Evolutionary conservation across 768 basidiomycete genomes (phyloP), one percentile per base, ranked within the genome.

Genomic region (Rubroboletus satanas): DNA sequence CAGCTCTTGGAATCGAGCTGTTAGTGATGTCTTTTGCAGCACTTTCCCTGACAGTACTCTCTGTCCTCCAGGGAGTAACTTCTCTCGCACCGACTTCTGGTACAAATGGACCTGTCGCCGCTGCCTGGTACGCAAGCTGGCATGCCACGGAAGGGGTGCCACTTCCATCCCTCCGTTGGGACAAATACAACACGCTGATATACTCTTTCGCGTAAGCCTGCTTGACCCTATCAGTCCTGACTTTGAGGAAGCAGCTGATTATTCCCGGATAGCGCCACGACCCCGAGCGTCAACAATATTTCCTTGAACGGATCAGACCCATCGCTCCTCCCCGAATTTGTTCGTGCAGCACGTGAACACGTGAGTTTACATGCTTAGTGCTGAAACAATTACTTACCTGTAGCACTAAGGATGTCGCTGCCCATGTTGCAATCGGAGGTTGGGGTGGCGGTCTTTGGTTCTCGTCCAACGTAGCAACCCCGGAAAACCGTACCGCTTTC

Each of bases 51-150:
- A 31, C 41, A 5, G 43, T 54, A 21, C 14, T 63, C 5, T 60
- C 49, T 35, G 15, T 55, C 21, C 18, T 53, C 14, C 46, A 21
- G 11, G 18, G 18, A 15, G 52, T 15, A n/a, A 26, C 45, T 38
- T 41, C 57, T 29, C 7, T 50, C 43, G n/a, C 18, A 15, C 15
- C 21, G 21, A 17, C 35, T 0, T 17, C 17, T 11, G 6, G 28
- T 7, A 2, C 26, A 3, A 17, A 45, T 3, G 23, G 17, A 1
- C 48, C 50, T 49, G 73, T 84, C 7, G 81, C 81, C 2, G 70
- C 78, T 17, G 75, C 80, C 9, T 90, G 85, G 85, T 88, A 80
- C 60, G 79, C 85, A n/a, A 81, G 82, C 39, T 89, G 79, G 79
- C 83, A 88, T 64, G 76, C 79, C 14, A 69, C 66, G 7, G 63